Base-by-base conservation (phyloP, 768 basidiomycete genomes). In the Leucosporidium creatinivorum region DNA sequence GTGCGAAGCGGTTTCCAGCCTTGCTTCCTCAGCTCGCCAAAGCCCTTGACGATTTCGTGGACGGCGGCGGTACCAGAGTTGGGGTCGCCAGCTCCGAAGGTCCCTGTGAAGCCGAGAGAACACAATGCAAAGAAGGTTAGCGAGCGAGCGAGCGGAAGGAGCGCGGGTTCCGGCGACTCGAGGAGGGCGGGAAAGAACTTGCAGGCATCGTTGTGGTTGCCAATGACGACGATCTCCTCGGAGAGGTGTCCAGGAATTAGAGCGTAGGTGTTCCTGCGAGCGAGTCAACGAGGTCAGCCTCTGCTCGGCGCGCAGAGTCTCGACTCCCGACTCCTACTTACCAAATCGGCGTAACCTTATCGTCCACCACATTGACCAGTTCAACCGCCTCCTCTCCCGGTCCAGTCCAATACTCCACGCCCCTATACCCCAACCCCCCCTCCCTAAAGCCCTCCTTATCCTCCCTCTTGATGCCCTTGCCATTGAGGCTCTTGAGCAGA, bases 1-100 rank as follows among this genome's bases (percentile, higher is more conserved):
- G 86, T 89, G 65, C 89, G 79, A 12, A 92, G 79, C 15, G 92
- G 92, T 75, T 84, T 89, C 92, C 92, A 96, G 15, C 89, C 91
- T 28, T 80, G 80, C 76, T 80, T 79, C 19, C 89, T 78, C 2
- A 93, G 80, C 6, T 79, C 80, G 25, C 89, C 90, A 65, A 89
- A 83, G 23, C 87, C 89, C 31, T 85, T 84, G 63, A 93, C 81
- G 31, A 91, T 81, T 76, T 96, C 91, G 72, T 86, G 84, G 8
- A 89, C 79, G 13, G 87, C 84, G 0, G 86, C 88, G 1, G 89
- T 90, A 1, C 92, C 92, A 50, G 88, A 89, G 5, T 82, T 84
- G 0, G 89, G 89, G 76, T 91, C 89, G 18, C 83, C 82, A 1
- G 88, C 89, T 26, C 92, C 92, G 73, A 91, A 79, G 3, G 60